Conservation (phyloP, 192 early-diverging fungal species). For the Spizellomyces punctatus region DNA sequence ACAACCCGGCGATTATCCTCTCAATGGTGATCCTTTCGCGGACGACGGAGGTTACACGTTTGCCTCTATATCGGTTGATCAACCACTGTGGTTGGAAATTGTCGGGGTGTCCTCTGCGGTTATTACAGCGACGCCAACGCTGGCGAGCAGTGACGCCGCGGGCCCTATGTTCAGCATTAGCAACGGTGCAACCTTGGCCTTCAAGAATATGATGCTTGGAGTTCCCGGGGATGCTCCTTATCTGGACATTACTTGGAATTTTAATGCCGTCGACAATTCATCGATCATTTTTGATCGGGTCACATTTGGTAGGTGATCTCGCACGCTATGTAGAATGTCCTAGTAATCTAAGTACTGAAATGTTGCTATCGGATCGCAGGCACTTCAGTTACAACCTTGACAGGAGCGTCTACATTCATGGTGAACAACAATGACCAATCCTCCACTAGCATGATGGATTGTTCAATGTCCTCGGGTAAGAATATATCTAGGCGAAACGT, state of each 20-base stretch:
- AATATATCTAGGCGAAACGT: not conserved
- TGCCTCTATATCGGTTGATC: not conserved
- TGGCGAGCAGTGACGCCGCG: not conserved
- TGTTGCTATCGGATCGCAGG: not conserved
- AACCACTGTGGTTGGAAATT: not conserved
- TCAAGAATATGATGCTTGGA: not conserved
- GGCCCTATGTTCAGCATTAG: not conserved
- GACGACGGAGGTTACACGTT: not conserved
- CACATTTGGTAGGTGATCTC: not conserved
- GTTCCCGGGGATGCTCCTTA: not conserved
- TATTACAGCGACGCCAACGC: not conserved
- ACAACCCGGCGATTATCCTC: conserved; percentile 20
- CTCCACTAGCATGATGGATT: not conserved
- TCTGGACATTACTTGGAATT: not conserved
- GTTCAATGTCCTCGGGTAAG: not conserved
- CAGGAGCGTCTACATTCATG: not conserved
- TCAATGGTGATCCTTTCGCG: not conserved
- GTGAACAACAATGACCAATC: not conserved
- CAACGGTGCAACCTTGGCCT: not conserved
- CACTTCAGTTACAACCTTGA: not conserved
- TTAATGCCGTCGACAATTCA: not conserved
- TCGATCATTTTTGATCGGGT: not conserved
- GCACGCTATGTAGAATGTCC: not conserved
- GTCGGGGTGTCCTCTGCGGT: not conserved
- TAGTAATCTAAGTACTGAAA: not conserved